Base-by-base conservation (phyloP, 352 stramenopile species). In the Pythium pyrilobum region DNA sequence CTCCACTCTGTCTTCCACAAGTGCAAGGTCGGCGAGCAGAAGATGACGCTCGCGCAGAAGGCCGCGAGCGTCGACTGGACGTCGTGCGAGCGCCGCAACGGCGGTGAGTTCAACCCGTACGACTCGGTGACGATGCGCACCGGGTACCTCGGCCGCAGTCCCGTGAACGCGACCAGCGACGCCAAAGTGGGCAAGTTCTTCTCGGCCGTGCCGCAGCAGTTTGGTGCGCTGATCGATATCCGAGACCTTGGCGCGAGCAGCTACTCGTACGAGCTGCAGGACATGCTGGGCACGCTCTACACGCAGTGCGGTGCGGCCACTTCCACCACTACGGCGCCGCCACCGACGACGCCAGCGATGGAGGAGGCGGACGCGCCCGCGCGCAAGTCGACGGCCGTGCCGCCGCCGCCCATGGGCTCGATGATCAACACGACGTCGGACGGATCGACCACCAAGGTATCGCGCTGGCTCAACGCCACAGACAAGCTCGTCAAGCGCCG, bases 1-100 rank as follows among this genome's bases (percentile, higher is more conserved):
- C 65, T 92, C n/a, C 77, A 87, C 50, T 70, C 65, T 12, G 71
- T 87, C 25, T 89, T 83, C 56, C 71, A 87, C 77, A 79, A 89
- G 51, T 92, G 81, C 56, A 64, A 67, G 3, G 73, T 85, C 1
- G 74, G 77, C 4, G 64, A 61, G 5, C 45, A 61, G 18, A 62
- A 57, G 2, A 34, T 87, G 16, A 80, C 71, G 29, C 68, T 81
- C 33, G 48, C 44, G 10, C 49, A 91, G 52, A 88, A 87, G 45
- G 63, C 64, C 4, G 31, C 61, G 0, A 62, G 78, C 23, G 65
- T 84, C 4, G 71, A 65, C 4, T 84, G 69, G 71, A 66, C 59
- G 2, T 85, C 71, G 1, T 85, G 76, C 33, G 37, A 64, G 24
- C 67, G 70, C 23, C 73, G 56, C 25, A 63, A 68, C 20, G 66